These are phyloP conservation scores for Graphilbum sp. DNA, from an alignment of 2,329 filamentous ascomycete genomes.

Conservation along the genomic window DNA sequence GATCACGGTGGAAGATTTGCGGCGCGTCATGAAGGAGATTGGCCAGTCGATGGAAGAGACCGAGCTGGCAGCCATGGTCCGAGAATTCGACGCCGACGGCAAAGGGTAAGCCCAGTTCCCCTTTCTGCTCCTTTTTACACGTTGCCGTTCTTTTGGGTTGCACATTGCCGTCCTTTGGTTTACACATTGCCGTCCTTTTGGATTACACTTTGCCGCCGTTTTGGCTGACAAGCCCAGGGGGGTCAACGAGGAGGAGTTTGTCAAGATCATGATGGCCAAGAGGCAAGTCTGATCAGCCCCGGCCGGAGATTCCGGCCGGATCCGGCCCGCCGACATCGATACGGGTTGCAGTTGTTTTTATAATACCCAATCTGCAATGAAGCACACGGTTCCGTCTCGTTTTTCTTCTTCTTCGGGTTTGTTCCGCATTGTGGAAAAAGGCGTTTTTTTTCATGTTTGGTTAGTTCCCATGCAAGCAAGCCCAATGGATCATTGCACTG, in stretches of 20 bases:
- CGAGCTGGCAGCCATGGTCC: conserved; percentile 89
- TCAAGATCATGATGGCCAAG: conserved; percentile 39
- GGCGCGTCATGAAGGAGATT: conserved; percentile 74
- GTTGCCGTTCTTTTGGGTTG: too few species aligned
- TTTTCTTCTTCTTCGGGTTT: too few species aligned
- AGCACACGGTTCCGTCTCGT: too few species aligned
- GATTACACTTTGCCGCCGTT: too few species aligned
- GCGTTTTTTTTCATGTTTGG: neutral
- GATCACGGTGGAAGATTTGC: conserved; percentile 77
- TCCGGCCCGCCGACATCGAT: too few species aligned
- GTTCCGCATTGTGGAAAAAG: neutral
- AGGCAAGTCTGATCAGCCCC: conserved; percentile 7
- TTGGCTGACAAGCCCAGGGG: conserved; percentile 21
- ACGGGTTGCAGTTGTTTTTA: too few species aligned
- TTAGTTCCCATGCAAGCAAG: neutral
- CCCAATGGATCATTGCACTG: neutral
- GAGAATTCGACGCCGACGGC: conserved; percentile 90
- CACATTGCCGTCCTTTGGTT: too few species aligned
- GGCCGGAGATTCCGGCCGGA: neutral
- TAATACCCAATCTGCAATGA: too few species aligned
- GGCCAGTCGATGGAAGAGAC: conserved; percentile 88
- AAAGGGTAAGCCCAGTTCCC: conserved; percentile 38
- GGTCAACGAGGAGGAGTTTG: conserved; percentile 53
- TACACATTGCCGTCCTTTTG: too few species aligned
- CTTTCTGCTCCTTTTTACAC: neutral